Base-by-base conservation (phyloP, 2,329 filamentous ascomycete species). In the Colletotrichum orchidophilum region DNA sequence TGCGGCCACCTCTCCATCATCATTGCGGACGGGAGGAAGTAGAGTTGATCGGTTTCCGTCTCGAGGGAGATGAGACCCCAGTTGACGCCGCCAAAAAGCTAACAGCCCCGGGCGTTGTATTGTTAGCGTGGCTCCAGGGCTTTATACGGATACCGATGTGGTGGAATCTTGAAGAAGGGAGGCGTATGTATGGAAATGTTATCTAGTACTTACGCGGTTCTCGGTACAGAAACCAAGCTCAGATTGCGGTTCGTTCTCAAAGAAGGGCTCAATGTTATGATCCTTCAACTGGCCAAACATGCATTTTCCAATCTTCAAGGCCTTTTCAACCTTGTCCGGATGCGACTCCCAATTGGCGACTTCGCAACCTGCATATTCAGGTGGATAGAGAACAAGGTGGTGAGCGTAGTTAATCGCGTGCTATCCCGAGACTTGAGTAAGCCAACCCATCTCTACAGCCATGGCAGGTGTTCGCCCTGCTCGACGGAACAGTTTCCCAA, bases 41-140 rank as follows among this genome's bases (percentile, higher is more conserved):
- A 49, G 4, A 73, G 59, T 11, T 73, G 33, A 64, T 26, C 3
- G 27, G 5, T n/a, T n/a, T n/a, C n/a, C 21, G 35, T 6, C 9
- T 31, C 6, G 52, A 15, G 18, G 26, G 5, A 27, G 9, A 71
- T 12, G 26, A 57, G 12, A 5, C 60, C 31, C 70, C 67, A 71
- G n/a, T 31, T 29, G 3, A 27, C 15, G 0, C 66, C 70, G 1
- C 67, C 71, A 31, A 58, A 74, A 2, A 73, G 26, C 66, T 71
- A 3, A n/a, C n/a, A n/a, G 18, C 7, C n/a, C 8, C 6, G 15
- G 2, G 39, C n/a, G 1, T 42, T 18, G 18, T n/a, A 8, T 42
- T 42, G 39, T 42, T 9, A 42, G 15, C 8, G 15, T 42, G 39
- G 39, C 7, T 42, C n/a, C n/a, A n/a, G n/a, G 54, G 42, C 29